Base-by-base conservation (phyloP, 2,329 filamentous ascomycete species). In the Aspergillus pseudotamarii region DNA sequence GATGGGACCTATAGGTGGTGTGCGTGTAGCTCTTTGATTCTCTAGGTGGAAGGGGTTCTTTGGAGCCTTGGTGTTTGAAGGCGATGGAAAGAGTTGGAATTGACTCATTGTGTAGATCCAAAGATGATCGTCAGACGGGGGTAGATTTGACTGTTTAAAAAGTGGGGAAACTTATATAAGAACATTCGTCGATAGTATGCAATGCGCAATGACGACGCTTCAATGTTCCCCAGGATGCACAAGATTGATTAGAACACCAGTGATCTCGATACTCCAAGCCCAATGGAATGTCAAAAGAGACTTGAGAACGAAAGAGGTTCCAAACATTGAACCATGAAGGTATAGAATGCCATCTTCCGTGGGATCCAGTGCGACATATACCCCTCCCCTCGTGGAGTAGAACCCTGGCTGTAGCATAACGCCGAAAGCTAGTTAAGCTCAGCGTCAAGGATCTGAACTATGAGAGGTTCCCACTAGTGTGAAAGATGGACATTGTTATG, bases 1-100 rank as follows among this genome's bases (percentile, higher is more conserved):
- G 21, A 75, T 71, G 23, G 75, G 69, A 38, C 72, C 71, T 6
- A 63, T 60, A 3, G 69, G 66, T 26, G 73, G 67, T 23, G 67
- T 64, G 30, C 69, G 71, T 16, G 64, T 34, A 2, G 66, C 63
- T 23, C 67, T 67, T 43, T 71, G 72, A 28, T 68, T 64, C 4
- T 64, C 68, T 61, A 68, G 74, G 43, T 73, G 73, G 63, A 78
- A 78, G 1, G 76, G 74, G 57, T 79, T 77, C 60, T 73, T 77
- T 26, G 68, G 65, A 26, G 57, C 60, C 68, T 61, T 72, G 71
- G 53, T 65, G 63, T 65, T 69, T 12, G 76, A 72, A 57, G 74
- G 72, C n/a, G 75, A 67, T 21, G 78, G 79, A 50, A 80, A 80
- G 55, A 80, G 71, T 60, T 79, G 78, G 56, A 80, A 80, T 61